Conservation (phyloP, 352 stramenopile species). For the Pythium vanterpoolii region DNA sequence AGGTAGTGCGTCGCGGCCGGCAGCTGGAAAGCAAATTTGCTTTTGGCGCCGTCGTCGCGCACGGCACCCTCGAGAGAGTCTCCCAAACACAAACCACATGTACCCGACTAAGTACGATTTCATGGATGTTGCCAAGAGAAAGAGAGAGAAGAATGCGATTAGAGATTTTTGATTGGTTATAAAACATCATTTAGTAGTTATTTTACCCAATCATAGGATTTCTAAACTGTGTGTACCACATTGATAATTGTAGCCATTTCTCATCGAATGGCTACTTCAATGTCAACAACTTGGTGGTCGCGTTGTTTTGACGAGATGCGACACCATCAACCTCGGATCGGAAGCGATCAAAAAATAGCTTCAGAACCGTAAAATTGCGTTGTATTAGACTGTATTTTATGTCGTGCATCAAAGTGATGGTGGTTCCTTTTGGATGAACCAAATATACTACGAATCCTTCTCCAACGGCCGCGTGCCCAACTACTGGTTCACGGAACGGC, state of each 20-base stretch:
- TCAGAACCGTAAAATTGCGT: too few species aligned
- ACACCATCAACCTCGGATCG: not conserved
- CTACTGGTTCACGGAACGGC: not conserved
- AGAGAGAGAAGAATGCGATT: conserved; percentile 1
- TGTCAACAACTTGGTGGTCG: too few species aligned
- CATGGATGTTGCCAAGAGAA: not conserved
- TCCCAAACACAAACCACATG: not conserved
- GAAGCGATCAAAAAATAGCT: too few species aligned
- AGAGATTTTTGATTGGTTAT: not conserved
- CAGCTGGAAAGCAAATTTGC: not conserved
- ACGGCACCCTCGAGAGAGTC: not conserved
- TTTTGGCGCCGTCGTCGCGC: not conserved
- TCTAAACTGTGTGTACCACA: conserved; percentile 2
- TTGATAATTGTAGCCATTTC: not conserved
- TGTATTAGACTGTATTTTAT: too few species aligned
- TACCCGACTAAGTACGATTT: not conserved
- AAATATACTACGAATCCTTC: not conserved
- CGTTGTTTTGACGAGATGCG: not conserved
- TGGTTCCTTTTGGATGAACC: too few species aligned
- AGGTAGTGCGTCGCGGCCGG: not conserved
- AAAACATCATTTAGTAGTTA: conserved; percentile 1
- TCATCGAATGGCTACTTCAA: not conserved
- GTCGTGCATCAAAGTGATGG: too few species aligned
- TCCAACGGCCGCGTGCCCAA: not conserved
- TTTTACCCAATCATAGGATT: conserved; percentile 10